Conservation (phyloP, 495 filamentous ascomycete species). For the Aspergillus leporis region DNA sequence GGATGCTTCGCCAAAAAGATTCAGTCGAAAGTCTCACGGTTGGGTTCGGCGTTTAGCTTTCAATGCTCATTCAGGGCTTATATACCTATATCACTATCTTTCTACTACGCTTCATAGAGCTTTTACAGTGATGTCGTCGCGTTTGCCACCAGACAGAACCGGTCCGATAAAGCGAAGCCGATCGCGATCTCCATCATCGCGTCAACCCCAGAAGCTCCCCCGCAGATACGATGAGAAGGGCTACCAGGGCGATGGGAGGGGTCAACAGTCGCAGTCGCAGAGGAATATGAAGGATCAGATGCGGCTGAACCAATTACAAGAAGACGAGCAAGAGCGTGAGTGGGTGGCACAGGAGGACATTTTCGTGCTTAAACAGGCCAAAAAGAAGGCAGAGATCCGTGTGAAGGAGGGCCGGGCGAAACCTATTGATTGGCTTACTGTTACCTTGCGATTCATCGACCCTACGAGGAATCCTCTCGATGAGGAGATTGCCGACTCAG, state of each 20-base stretch:
- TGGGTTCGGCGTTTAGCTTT: background rate
- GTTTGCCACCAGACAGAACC: conserved; percentile 33
- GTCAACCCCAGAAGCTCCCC: conserved; percentile 40
- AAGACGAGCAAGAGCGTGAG: conserved; percentile 74
- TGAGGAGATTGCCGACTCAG: conserved; percentile 76
- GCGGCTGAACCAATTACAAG: conserved; percentile 60
- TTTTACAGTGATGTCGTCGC: conserved; percentile 31
- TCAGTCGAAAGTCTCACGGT: background rate
- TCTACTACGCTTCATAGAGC: background rate
- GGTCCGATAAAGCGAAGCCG: conserved; percentile 35
- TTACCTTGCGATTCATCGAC: conserved; percentile 86
- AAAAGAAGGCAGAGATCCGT: conserved; percentile 96
- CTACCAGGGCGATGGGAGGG: conserved; percentile 23
- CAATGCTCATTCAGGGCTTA: background rate
- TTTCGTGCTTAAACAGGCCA: conserved; percentile 95
- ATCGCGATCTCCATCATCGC: conserved; percentile 46
- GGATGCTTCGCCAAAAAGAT: background rate
- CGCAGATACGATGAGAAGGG: conserved; percentile 37
- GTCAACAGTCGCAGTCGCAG: conserved; percentile 26
- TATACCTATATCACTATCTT: background rate
- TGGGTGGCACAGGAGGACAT: conserved; percentile 95
- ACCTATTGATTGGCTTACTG: conserved; percentile 93
- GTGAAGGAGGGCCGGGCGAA: conserved; percentile 92
- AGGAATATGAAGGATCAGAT: conserved; percentile 50
- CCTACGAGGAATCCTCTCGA: conserved; percentile 75